Base-by-base conservation (phyloP, 305 asterid genomes). In the Solanum aculeatissimum region DNA sequence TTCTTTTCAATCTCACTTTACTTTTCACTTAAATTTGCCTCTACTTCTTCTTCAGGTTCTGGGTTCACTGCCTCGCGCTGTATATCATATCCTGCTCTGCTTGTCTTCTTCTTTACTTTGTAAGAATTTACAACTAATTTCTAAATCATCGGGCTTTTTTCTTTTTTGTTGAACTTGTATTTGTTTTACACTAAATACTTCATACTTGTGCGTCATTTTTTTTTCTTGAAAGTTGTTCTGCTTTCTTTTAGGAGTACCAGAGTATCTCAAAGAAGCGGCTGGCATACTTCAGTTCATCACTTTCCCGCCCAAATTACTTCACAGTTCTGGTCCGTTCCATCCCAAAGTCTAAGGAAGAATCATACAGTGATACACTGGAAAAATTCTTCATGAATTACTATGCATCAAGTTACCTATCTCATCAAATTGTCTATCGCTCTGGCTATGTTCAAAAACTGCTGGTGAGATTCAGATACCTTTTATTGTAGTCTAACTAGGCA, bases 311-410 rank as follows among this genome's bases (percentile, higher is more conserved):
- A 49, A 91, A 98, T 87, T 91, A 93, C 88, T 97, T 97, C 88
- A 91, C 99, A 71, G 93, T 95, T 85, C 88, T 95, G 88, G 99
- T 97, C 82, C 99, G 99, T 83, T 97, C 93, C 75, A 93, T 97
- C 83, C 99, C 99, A 19, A 91, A 95, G 97, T 88, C 92, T 58
- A 83, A 62, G 62, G 92, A 90, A 83, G 94, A 91, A 87, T 88
- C 99, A 69, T 94, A 92, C 80, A 91, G 94, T 86, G 94, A 86
- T 1, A 81, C 90, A 3, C 88, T 95, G 87, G 77, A 87, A 72
- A 95, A 90, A 78, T 95, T 92, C 94, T 95, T 97, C 81, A 89
- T 90, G 19, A 91, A 93, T 81, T 95, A 89, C 89, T 95, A 97
- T 58, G 85, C 98, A 38, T 90, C 99, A 70, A 95, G 99, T 92